These are phyloP conservation scores for Termitomyces sp. DNA, from an alignment of 768 basidiomycete species.

Conservation along the genomic window DNA sequence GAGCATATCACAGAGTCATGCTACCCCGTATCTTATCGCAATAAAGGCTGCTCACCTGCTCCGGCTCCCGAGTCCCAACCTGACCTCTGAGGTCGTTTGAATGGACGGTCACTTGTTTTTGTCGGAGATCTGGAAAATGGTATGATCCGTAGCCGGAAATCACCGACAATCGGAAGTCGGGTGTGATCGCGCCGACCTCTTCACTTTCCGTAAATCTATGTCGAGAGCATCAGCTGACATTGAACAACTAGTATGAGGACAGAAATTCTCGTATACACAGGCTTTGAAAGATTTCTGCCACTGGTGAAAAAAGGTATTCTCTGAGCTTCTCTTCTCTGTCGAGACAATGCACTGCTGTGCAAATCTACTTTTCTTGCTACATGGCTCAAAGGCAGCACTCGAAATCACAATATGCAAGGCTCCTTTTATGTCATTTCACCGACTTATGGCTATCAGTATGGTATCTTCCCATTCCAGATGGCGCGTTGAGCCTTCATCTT, in stretches of 20 bases:
- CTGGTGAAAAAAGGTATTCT: no score
- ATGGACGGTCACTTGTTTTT: neutral
- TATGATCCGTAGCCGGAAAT: slow-evolving; percentile 1
- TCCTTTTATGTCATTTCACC: neutral
- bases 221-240: no score
- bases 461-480: neutral
- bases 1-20: neutral
- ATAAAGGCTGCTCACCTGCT: neutral
- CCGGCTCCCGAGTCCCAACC: neutral
- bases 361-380: neutral
- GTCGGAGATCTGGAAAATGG: neutral
- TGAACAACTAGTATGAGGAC: no score
- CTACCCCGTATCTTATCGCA: no score
- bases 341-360: neutral
- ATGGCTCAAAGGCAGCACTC: neutral
- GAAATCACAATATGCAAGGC: neutral
- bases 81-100: neutral
- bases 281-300: no score
- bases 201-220: neutral
- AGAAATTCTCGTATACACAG: no score
- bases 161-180: neutral
- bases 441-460: neutral
- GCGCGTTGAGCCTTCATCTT: no score
- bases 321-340: neutral
- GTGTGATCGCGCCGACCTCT: neutral